These are phyloP conservation scores for Filobasidium wieringae DNA, from an alignment of 768 basidiomycete species.

Conservation along the genomic window DNA sequence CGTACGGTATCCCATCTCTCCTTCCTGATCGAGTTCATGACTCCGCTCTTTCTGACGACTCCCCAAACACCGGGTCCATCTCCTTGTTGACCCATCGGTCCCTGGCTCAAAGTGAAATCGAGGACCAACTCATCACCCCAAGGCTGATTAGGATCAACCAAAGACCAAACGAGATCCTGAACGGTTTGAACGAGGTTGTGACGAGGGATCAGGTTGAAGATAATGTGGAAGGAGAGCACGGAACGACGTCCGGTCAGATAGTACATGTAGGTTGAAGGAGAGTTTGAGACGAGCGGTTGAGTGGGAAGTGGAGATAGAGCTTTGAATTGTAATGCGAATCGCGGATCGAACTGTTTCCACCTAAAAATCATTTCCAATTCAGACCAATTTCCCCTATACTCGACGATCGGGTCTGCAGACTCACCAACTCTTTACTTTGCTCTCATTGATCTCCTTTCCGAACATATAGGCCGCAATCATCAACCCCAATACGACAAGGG, in stretches of 20 bases:
- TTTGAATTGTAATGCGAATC: slow-evolving; percentile 53
- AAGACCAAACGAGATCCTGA: slow-evolving; percentile 51
- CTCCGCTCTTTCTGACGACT: slow-evolving; percentile 60
- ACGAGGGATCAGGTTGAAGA: slow-evolving; percentile 64
- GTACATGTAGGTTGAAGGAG: slow-evolving; percentile 65
- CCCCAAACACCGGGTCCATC: slow-evolving; percentile 68
- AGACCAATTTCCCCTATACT: neutral
- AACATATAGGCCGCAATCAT: slow-evolving; percentile 52
- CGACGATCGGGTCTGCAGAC: slow-evolving; percentile 21
- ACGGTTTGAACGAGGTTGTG: slow-evolving; percentile 65
- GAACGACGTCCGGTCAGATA: slow-evolving; percentile 79
- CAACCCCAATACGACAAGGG: slow-evolving; percentile 47
- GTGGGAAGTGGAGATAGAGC: slow-evolving; percentile 46
- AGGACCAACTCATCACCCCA: slow-evolving; percentile 56
- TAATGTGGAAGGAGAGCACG: slow-evolving; percentile 63
- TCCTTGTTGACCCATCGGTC: slow-evolving; percentile 37
- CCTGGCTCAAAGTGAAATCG: slow-evolving; percentile 57
- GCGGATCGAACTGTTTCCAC: slow-evolving; percentile 8
- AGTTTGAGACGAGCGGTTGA: slow-evolving; percentile 50
- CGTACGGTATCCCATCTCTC: slow-evolving; percentile 77
- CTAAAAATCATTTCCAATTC: too few species aligned
- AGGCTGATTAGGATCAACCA: slow-evolving; percentile 61
- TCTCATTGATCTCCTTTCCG: slow-evolving; percentile 52
- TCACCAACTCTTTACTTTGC: slow-evolving; percentile 57
- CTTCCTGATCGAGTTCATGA: slow-evolving; percentile 56